phyloP scores from a whole-genome alignment of 164 flowering plant species.

The Sextonia rubra region DNA sequence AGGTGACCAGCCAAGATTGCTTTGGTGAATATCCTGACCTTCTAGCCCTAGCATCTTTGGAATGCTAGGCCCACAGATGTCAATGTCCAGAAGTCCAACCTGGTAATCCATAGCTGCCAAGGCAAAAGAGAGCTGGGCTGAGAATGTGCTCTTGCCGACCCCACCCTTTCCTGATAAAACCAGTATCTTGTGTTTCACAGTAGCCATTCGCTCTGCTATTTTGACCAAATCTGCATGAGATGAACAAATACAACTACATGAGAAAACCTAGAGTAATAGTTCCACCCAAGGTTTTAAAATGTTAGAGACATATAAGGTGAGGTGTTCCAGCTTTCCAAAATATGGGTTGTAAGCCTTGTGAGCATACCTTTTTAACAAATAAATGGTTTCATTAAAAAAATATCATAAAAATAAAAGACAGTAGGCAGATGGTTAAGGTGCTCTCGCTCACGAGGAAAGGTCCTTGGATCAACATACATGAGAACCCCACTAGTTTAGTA shows the following conservation, averaged over 20 bases:
- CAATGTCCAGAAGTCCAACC: constrained; percentile 90
- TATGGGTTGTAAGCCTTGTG: too few relatives aligned
- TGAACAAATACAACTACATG: not conserved
- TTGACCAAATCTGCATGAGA: constrained; percentile 64
- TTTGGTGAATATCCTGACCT: constrained; percentile 88
- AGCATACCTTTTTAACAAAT: too few relatives aligned
- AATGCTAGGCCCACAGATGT: constrained; percentile 93
- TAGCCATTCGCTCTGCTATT: constrained; percentile 85
- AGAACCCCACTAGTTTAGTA: too few relatives aligned
- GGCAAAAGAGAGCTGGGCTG: constrained; percentile 84
- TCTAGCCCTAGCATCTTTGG: constrained; percentile 98
- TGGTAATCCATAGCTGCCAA: constrained; percentile 79
- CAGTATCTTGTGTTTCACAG: constrained; percentile 89
- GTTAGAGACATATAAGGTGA: too few relatives aligned
- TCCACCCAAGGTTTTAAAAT: not conserved
- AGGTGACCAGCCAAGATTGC: constrained; percentile 94
- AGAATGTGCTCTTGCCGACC: constrained; percentile 96
- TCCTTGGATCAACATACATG: too few relatives aligned
- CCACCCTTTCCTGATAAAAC: constrained; percentile 96
- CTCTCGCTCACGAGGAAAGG: too few relatives aligned
- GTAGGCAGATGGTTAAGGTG: too few relatives aligned
- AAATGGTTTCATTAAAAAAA: too few relatives aligned
- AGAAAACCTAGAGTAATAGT: not conserved
- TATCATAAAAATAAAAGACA: too few relatives aligned
- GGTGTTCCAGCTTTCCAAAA: too few relatives aligned